These are phyloP conservation scores for Nothophoma quercina DNA, from an alignment of 2,329 filamentous ascomycete genomes.

Conservation along the genomic window DNA sequence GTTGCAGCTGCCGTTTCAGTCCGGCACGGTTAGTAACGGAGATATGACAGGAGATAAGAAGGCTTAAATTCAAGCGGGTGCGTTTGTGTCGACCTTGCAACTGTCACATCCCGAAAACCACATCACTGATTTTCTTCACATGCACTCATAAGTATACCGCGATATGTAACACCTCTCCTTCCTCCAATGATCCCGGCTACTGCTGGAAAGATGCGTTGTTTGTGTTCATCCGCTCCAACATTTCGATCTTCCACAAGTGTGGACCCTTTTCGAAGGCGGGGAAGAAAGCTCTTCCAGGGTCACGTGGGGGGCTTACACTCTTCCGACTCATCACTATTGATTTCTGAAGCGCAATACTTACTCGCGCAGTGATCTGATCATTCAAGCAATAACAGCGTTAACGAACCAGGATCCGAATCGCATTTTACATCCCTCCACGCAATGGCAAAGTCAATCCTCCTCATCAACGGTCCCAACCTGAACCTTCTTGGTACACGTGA, in stretches of 20 bases:
- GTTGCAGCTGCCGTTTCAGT: slow-evolving; percentile 14
- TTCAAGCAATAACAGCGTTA: not conserved
- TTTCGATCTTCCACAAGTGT: slow-evolving; percentile 4
- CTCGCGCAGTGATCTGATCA: slow-evolving; percentile 1
- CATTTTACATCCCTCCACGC: not conserved
- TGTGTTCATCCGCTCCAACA: slow-evolving; percentile 8
- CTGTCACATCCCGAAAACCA: not conserved
- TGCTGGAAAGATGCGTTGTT: not conserved
- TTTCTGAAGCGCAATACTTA: slow-evolving; percentile 3
- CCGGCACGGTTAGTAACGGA: slow-evolving; percentile 17
- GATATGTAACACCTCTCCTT: not conserved
- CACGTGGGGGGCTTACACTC: not conserved
- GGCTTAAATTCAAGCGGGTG: not conserved
- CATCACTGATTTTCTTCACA: not conserved
- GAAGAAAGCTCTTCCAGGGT: slow-evolving; percentile 15
- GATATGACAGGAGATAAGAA: slow-evolving; percentile 16
- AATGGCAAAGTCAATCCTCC: slow-evolving; percentile 63
- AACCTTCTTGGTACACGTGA: slow-evolving; percentile 80
- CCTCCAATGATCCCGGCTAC: not conserved
- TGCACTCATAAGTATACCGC: not conserved
- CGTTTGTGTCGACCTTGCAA: not conserved
- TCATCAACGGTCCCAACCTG: slow-evolving; percentile 84
- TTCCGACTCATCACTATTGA: slow-evolving; percentile 1
- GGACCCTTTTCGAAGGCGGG: not conserved
- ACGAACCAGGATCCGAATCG: not conserved